Conservation (phyloP, 768 basidiomycete species). For the Cystofilobasidium capitatum region DNA sequence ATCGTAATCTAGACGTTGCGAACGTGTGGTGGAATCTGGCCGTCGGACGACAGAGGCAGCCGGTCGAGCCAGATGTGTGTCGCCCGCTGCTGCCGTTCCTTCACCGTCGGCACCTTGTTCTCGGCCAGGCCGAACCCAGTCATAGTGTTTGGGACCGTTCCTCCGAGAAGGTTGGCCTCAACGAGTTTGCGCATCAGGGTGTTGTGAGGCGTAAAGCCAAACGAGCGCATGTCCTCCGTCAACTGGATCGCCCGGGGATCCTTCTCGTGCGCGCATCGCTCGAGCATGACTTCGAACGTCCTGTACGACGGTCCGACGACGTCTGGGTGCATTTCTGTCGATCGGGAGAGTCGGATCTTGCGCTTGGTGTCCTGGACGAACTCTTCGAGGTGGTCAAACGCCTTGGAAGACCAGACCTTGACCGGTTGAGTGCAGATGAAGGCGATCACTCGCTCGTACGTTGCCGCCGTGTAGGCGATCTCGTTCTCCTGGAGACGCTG, state of each 20-base stretch:
- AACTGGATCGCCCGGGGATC: neutral
- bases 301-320: conserved; percentile 1
- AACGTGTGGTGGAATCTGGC: neutral
- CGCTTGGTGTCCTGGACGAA: neutral
- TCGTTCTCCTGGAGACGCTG: neutral
- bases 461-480: conserved; percentile 6
- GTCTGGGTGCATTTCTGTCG: neutral
- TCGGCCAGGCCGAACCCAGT: neutral
- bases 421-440: conserved; percentile 16
- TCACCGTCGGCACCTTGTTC: neutral
- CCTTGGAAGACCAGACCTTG: neutral
- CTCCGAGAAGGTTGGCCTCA: neutral
- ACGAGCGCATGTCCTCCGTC: conserved; percentile 4
- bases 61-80: neutral
- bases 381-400: neutral
- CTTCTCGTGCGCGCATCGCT: neutral
- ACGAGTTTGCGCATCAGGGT: neutral
- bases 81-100: neutral
- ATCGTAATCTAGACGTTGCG: too few species aligned
- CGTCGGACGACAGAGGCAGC: neutral
- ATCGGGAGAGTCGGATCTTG: neutral
- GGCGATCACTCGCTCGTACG: conserved; percentile 20
- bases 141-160: neutral
- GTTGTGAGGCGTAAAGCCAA: neutral
- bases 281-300: conserved; percentile 8